Evolutionary conservation across 441 rosid genomes (phyloP).

Genomic region (Gossypium davidsonii): DNA sequence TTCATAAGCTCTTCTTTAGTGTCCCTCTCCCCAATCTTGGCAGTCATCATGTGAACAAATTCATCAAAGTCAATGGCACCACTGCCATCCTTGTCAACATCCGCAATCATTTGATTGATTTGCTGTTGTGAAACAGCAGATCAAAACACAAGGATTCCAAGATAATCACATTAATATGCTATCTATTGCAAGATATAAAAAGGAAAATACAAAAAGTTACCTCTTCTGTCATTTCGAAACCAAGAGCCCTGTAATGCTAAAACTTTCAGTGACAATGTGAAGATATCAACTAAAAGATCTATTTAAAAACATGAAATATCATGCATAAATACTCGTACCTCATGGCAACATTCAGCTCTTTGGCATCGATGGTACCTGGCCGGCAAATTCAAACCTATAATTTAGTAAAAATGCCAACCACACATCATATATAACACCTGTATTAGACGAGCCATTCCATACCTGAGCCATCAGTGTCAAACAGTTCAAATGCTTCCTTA

Average conservation of each 20-base stretch:
- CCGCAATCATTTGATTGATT: constrained; percentile 97
- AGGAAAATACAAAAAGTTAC: constrained; percentile 24
- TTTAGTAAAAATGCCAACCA: background rate
- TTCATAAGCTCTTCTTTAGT: constrained; percentile 79
- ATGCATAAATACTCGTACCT: constrained; percentile 40
- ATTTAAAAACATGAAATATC: background rate
- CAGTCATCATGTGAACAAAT: constrained; percentile 92
- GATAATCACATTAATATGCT: background rate
- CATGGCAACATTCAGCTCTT: constrained; percentile 93
- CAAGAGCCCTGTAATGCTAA: constrained; percentile 71
- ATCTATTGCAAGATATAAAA: background rate
- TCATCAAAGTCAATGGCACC: constrained; percentile 95
- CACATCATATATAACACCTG: background rate
- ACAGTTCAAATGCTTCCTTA: constrained; percentile 87
- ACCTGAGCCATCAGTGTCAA: constrained; percentile 98
- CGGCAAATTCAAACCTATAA: background rate
- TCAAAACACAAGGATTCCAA: constrained; percentile 6
- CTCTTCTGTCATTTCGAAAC: constrained; percentile 91
- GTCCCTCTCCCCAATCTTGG: constrained; percentile 93
- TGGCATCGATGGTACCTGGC: background rate
- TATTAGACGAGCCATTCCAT: constrained; percentile 11
- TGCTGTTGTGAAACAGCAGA: constrained; percentile 39
- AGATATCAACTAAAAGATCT: background rate
- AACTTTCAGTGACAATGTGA: constrained; percentile 10
- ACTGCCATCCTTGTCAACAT: constrained; percentile 96